Conservation (phyloP, 345 rosid species). For the Noccaea bulbosa region DNA sequence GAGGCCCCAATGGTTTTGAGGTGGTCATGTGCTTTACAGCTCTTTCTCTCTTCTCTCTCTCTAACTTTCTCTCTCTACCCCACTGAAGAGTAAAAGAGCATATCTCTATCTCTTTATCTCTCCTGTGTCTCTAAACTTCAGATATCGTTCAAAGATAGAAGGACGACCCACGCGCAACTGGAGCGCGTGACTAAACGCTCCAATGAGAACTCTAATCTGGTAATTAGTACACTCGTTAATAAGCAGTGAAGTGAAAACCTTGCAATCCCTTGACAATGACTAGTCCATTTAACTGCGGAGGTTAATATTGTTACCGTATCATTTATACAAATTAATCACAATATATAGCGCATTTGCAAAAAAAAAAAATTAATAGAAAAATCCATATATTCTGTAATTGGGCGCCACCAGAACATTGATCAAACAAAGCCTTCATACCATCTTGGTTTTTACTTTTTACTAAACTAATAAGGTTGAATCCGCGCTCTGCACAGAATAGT, state of each 20-base stretch:
- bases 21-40: slow-evolving; percentile 69
- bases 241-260: background rate
- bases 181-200: background rate
- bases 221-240: background rate
- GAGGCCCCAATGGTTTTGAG: slow-evolving; percentile 53
- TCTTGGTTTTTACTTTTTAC: no score
- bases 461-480: no score
- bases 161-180: slow-evolving; percentile 10
- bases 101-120: slow-evolving; percentile 1
- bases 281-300: background rate
- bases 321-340: background rate
- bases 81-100: slow-evolving; percentile 28
- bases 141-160: slow-evolving; percentile 18
- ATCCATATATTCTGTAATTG: no score
- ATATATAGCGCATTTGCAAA: background rate
- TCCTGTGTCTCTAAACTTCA: slow-evolving; percentile 14
- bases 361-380: no score
- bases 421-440: no score
- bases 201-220: background rate
- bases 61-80: slow-evolving; percentile 34
- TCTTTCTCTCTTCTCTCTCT: slow-evolving; percentile 34
- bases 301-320: background rate
- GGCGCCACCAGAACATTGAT: no score
- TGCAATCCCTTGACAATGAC: background rate
- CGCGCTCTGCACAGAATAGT: no score